Conservation (phyloP, 805 yeast genomes). For the Saccharomycopsis sp. region DNA sequence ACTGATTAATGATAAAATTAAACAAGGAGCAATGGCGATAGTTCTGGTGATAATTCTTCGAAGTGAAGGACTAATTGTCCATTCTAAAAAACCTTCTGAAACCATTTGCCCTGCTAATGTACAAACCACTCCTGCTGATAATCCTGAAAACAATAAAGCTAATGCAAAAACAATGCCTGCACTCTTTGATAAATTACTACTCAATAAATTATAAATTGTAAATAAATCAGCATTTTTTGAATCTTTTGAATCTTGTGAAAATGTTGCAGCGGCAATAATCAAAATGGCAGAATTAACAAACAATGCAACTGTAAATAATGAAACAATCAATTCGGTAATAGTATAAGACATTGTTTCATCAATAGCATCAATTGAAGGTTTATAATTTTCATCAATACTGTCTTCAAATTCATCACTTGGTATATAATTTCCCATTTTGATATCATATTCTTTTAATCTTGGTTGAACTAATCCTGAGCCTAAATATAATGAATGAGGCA, state of each 20-base stretch:
- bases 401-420: slow-evolving; percentile 22
- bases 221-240: slow-evolving; percentile 73
- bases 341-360: slow-evolving; percentile 71
- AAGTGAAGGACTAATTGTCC: slow-evolving; percentile 75
- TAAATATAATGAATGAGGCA: slow-evolving; percentile 83
- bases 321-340: slow-evolving; percentile 71
- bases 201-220: slow-evolving; percentile 65
- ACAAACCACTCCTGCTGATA: slow-evolving; percentile 90
- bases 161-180: slow-evolving; percentile 87
- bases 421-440: slow-evolving; percentile 35
- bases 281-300: slow-evolving; percentile 86
- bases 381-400: slow-evolving; percentile 34
- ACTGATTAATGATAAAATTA: slow-evolving; percentile 55
- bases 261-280: slow-evolving; percentile 85
- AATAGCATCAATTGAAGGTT: slow-evolving; percentile 75
- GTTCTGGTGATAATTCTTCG: slow-evolving; percentile 71
- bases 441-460: slow-evolving; percentile 65
- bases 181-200: slow-evolving; percentile 62
- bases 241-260: slow-evolving; percentile 29
- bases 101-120: slow-evolving; percentile 93
- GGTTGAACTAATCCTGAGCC: slow-evolving; percentile 88
- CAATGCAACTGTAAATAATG: slow-evolving; percentile 80
- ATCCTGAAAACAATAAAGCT: slow-evolving; percentile 85
- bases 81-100: slow-evolving; percentile 75
- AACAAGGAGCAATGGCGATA: slow-evolving; percentile 80